Percentiles rank a stretch among this genome's conserved stretches.
Conservation (phyloP, 1,284 basidiomycete species). For the Tylopilus orsonianus region DNA sequence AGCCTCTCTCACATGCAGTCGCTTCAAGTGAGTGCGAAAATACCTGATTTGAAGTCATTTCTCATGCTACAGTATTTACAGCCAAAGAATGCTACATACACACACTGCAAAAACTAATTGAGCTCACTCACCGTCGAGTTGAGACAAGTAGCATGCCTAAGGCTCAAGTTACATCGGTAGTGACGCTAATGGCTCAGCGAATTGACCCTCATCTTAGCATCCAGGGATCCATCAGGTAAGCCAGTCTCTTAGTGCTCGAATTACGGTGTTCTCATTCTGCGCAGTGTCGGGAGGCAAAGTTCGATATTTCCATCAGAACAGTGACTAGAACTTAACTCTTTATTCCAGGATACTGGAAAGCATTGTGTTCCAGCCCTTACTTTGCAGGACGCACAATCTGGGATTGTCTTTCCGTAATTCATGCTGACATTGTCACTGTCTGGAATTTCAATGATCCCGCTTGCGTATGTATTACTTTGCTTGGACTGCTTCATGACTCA, state of each 20-base stretch:
- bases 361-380: neutral
- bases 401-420: conserved; percentile 7
- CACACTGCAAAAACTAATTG: neutral
- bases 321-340: neutral
- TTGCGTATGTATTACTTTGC: neutral
- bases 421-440: conserved; percentile 4
- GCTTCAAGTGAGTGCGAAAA: neutral
- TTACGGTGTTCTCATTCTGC: neutral
- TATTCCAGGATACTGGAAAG: conserved; percentile 9
- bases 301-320: neutral
- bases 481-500: neutral
- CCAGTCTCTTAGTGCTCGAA: neutral
- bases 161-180: neutral
- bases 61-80: neutral
- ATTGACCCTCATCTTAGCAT: neutral
- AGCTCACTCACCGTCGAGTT: neutral
- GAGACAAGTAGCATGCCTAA: neutral
- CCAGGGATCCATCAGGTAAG: neutral
- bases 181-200: neutral
- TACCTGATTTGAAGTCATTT: neutral
- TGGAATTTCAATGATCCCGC: conserved; percentile 9
- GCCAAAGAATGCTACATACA: neutral
- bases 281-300: conserved; percentile 7
- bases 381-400: conserved; percentile 1
- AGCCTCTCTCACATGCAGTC: neutral